Base-by-base conservation (phyloP, 768 basidiomycete species). In the Megacollybia marginata region DNA sequence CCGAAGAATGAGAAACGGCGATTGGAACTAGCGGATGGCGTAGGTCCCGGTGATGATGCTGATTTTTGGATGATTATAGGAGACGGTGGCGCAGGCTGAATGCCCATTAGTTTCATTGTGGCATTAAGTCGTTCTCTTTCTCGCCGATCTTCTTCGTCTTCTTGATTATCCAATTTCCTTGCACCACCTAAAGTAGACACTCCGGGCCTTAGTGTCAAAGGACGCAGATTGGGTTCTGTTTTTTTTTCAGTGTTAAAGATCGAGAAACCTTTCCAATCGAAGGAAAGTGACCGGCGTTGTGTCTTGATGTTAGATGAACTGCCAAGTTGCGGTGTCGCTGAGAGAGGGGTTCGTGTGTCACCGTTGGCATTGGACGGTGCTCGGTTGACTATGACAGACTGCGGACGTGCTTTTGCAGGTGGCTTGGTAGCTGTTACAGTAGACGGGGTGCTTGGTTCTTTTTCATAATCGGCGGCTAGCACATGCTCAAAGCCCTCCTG, bases 401-500 rank as follows among this genome's bases (percentile, higher is more conserved):
- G 85, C 3, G 84, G 79, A 32, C 85, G 76, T 9, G 71, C 59
- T 61, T 82, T 83, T 19, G 66, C 54, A 33, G 65, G 59, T 31
- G 51, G 38, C 11, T 42, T 55, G 15, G 58, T 49, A 2, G 74
- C 63, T 10, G 62, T 57, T 11, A 75, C 63, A 15, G 73, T 69
- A 11, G 69, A 61, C 11, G 80, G 69, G 33, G 78, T 78, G 10
- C 69, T 66, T 10, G 72, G 70, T 31, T 77, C 70, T 52, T 80
- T 78, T 44, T 88, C 87, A 57, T 89, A 95, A 65, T 97, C 94
- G 42, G 80, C 84, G n/a, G 94, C 89, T 33, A 97, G 80, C 48
- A 98, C 88, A 58, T 95, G 92, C 65, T 98, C 95, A 68, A 95
- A 97, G 19, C 93, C 93, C 66, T 96, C 94, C 65, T 94, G 88